Evolutionary conservation across 2,329 filamentous ascomycete species (phyloP).

Genomic region (Scedosporium aurantiacum): DNA sequence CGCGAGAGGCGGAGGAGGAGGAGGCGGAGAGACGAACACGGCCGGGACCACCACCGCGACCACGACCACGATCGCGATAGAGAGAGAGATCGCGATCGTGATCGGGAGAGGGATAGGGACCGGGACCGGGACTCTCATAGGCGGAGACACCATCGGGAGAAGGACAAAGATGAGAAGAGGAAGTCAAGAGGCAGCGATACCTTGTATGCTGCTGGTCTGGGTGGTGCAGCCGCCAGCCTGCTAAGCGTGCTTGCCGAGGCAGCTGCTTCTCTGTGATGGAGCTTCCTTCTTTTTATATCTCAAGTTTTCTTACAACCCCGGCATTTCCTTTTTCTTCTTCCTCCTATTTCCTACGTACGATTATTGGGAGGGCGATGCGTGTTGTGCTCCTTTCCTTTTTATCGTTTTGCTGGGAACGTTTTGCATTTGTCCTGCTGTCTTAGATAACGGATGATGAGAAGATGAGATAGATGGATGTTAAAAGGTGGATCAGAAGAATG

Average conservation of each 20-base stretch:
- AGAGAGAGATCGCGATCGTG: constrained; percentile 28
- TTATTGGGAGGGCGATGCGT: too few species aligned
- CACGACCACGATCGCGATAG: constrained; percentile 30
- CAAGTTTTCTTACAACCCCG: neutral
- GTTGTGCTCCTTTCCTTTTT: too few species aligned
- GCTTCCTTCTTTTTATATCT: neutral
- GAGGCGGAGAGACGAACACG: constrained; percentile 23
- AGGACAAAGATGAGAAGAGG: constrained; percentile 20
- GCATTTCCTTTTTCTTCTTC: constrained; percentile 4
- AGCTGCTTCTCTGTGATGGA: constrained; percentile 18
- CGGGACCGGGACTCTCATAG: constrained; percentile 10
- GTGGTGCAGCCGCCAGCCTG: constrained; percentile 48
- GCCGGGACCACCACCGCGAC: constrained; percentile 26
- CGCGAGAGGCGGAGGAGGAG: constrained; percentile 21
- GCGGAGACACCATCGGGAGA: constrained; percentile 11
- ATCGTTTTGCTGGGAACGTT: too few species aligned
- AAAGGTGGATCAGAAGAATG: too few species aligned
- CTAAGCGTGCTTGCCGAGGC: constrained; percentile 48
- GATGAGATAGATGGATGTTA: too few species aligned
- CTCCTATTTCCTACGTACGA: neutral
- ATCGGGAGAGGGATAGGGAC: constrained; percentile 21
- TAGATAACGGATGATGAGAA: too few species aligned
- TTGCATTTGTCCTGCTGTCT: too few species aligned
- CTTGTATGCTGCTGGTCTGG: constrained; percentile 46
- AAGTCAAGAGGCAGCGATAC: constrained; percentile 41